Percentiles rank a stretch among this genome's conserved stretches.
Evolutionary conservation across 192 early-diverging fungal species (phyloP).

Genomic region (Radiomyces spectabilis): DNA sequence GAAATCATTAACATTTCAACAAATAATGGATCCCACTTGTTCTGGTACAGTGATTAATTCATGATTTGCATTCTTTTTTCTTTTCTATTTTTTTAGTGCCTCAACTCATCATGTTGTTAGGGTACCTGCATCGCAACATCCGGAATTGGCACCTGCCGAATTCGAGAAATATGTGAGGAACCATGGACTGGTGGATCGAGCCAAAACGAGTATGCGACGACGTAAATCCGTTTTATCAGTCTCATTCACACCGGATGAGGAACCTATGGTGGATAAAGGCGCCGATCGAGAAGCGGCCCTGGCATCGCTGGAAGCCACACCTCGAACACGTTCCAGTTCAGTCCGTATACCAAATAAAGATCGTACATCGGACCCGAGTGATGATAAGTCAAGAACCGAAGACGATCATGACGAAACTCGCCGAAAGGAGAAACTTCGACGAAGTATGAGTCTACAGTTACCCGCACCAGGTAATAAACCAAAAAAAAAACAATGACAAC

Average conservation of each 20-base stretch:
- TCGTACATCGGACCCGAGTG: too few species aligned
- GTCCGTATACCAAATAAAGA: too few species aligned
- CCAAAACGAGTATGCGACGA: slow-evolving; percentile 9
- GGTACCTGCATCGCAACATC: slow-evolving; percentile 23
- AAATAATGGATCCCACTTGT: slow-evolving; percentile 11
- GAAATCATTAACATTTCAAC: slow-evolving; percentile 15
- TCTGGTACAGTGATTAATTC: not conserved
- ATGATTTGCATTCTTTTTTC: not conserved
- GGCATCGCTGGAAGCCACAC: slow-evolving; percentile 12
- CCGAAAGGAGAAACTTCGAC: slow-evolving; percentile 3
- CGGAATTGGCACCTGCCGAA: slow-evolving; percentile 21
- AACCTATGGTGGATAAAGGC: not conserved
- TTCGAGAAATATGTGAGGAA: slow-evolving; percentile 10
- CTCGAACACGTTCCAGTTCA: too few species aligned
- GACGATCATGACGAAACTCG: too few species aligned
- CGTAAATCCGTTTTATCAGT: slow-evolving; percentile 23
- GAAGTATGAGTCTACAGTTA: slow-evolving; percentile 11
- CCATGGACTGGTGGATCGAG: slow-evolving; percentile 5
- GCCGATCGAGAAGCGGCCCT: slow-evolving; percentile 7
- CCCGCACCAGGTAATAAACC: not conserved
- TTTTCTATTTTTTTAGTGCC: not conserved
- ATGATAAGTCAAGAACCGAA: too few species aligned
- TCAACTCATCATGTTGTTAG: too few species aligned
- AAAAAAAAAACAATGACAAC: slow-evolving; percentile 2
- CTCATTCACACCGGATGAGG: slow-evolving; percentile 16